Percentiles rank a stretch among this genome's conserved stretches.
phyloP scores from a whole-genome alignment of 345 rosid species.

The Lepidium sativum region DNA sequence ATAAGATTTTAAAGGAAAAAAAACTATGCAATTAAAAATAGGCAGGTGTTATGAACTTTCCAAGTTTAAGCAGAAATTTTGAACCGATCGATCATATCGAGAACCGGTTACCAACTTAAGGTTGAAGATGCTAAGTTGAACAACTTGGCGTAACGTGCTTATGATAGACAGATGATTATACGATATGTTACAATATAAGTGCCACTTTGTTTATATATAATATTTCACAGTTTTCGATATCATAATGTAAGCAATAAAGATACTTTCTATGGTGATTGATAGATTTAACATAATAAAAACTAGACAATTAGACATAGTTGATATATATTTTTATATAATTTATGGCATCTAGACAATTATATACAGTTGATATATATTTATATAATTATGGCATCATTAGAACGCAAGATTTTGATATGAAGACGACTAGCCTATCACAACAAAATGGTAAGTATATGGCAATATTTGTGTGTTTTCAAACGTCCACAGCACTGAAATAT shows the following conservation, averaged over 20 bases:
- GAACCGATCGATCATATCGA: not conserved
- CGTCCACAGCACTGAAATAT: no score
- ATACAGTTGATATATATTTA: not conserved
- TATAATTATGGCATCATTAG: not conserved
- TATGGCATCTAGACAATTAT: no score
- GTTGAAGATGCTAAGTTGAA: slow-evolving; percentile 20
- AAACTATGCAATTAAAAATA: not conserved
- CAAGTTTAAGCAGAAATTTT: not conserved
- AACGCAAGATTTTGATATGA: not conserved
- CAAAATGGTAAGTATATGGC: not conserved
- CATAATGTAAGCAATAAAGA: not conserved
- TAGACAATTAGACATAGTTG: slow-evolving; percentile 11
- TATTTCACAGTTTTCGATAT: slow-evolving; percentile 6
- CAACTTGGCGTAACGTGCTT: slow-evolving; percentile 2
- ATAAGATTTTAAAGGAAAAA: not conserved
- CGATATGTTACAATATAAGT: not conserved
- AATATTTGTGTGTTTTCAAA: no score
- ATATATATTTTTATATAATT: not conserved
- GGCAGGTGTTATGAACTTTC: not conserved
- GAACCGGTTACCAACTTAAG: slow-evolving; percentile 8
- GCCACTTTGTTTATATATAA: not conserved
- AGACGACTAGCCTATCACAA: not conserved
- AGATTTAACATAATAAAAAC: not conserved
- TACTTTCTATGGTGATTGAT: not conserved
- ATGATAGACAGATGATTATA: not conserved